phyloP scores from a whole-genome alignment of 495 filamentous ascomycete genomes.

The Aspergillus steynii region DNA sequence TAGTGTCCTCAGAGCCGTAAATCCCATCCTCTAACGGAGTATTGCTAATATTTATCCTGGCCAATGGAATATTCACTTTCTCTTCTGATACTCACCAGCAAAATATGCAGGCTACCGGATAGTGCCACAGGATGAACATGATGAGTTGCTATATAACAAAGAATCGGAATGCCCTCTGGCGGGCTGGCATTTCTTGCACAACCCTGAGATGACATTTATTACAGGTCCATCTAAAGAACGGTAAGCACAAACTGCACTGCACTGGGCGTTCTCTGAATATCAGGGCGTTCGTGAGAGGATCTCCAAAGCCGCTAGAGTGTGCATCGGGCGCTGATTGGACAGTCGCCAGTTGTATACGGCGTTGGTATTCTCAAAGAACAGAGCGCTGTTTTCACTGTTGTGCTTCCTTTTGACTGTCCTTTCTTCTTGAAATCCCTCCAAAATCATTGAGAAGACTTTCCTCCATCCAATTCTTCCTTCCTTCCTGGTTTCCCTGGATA shows the following conservation, averaged over 20 bases:
- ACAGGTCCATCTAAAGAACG: background rate
- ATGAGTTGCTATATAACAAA: background rate
- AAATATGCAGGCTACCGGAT: background rate
- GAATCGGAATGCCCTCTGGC: too few relatives aligned
- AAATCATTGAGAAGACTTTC: too few relatives aligned
- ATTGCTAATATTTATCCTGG: background rate
- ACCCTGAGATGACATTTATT: background rate
- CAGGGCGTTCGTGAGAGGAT: background rate
- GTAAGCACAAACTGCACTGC: background rate
- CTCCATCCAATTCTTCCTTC: too few relatives aligned
- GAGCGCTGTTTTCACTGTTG: background rate
- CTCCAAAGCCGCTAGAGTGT: background rate
- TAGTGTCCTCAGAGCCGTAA: too few relatives aligned
- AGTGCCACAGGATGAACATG: background rate
- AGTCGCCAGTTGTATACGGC: background rate
- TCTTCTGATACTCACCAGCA: too few relatives aligned
- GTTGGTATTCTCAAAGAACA: background rate
- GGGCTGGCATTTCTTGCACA: background rate
- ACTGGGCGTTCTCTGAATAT: background rate
- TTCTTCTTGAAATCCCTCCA: too few relatives aligned
- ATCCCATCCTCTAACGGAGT: background rate
- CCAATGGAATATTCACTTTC: too few relatives aligned
- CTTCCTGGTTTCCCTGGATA: too few relatives aligned
- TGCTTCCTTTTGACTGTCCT: background rate
- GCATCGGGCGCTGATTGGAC: background rate